Evolutionary conservation across 305 asterid genomes (phyloP).

Genomic region (Plantago rigida): DNA sequence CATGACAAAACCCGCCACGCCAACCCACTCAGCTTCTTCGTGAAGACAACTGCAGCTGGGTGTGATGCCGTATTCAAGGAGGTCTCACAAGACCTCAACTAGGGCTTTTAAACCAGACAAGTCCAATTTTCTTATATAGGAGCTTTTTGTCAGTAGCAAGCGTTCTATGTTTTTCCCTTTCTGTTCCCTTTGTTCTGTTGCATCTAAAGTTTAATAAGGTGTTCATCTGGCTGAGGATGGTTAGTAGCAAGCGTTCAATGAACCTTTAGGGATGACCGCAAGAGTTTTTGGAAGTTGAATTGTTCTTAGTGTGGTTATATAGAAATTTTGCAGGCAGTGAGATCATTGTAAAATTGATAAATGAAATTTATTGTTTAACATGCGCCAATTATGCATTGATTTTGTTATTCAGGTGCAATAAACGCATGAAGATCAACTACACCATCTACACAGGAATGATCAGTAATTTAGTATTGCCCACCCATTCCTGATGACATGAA

Average conservation of each 20-base stretch:
- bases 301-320: background rate
- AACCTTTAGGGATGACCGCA: too few species aligned
- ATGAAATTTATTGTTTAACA: background rate
- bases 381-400: too few species aligned
- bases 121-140: background rate
- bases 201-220: too few species aligned
- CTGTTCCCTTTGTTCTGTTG: too few species aligned
- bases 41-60: constrained; percentile 29
- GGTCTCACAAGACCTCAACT: constrained; percentile 24
- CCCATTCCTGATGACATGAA: constrained; percentile 17
- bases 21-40: constrained; percentile 48
- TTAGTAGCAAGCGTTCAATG: too few species aligned
- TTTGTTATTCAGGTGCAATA: too few species aligned
- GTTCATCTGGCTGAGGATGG: too few species aligned
- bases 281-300: background rate
- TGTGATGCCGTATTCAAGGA: constrained; percentile 44
- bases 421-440: too few species aligned
- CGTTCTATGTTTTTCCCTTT: too few species aligned
- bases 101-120: background rate
- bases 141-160: too few species aligned
- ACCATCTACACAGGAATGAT: background rate
- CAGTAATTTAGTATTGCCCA: background rate
- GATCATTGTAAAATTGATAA: background rate
- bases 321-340: background rate
- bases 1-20: constrained; percentile 39